phyloP scores from a whole-genome alignment of 768 basidiomycete genomes.

The Calocybe cyanea region DNA sequence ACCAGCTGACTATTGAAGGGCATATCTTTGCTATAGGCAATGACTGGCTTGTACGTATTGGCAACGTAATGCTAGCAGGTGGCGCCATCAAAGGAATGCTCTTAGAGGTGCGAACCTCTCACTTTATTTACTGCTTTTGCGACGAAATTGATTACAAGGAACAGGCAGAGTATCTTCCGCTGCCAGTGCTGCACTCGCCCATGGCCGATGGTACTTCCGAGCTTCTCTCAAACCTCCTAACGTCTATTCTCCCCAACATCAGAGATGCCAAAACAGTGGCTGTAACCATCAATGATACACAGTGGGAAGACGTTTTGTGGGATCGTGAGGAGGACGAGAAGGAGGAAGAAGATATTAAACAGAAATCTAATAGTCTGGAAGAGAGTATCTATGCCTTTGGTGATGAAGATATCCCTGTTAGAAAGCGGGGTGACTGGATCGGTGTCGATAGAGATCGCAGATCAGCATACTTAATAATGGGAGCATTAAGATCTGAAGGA shows the following conservation, averaged over 20 bases:
- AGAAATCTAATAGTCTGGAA: conserved; percentile 29
- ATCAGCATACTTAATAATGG: conserved; percentile 77
- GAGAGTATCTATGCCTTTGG: conserved; percentile 62
- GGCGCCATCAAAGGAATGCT: conserved; percentile 82
- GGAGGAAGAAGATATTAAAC: conserved; percentile 19
- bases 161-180: conserved; percentile 82
- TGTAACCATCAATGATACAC: conserved; percentile 70
- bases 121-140: neutral
- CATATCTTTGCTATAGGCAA: conserved; percentile 70
- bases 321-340: conserved; percentile 62
- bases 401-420: conserved; percentile 46
- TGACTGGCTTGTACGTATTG: conserved; percentile 79
- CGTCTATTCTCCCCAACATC: conserved; percentile 71
- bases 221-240: conserved; percentile 68
- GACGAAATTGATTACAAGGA: neutral
- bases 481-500: conserved; percentile 70
- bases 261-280: conserved; percentile 72
- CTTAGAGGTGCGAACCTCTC: conserved; percentile 52
- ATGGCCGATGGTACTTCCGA: conserved; percentile 66
- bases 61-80: conserved; percentile 72
- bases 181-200: conserved; percentile 64
- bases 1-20: conserved; percentile 73
- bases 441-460: conserved; percentile 77
- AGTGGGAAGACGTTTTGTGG: conserved; percentile 82
- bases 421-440: conserved; percentile 64